Percentiles rank a stretch among this genome's conserved stretches.
These are phyloP conservation scores for Leccinum griseonigrum DNA, from an alignment of 1,284 basidiomycete species.

Conservation along the genomic window DNA sequence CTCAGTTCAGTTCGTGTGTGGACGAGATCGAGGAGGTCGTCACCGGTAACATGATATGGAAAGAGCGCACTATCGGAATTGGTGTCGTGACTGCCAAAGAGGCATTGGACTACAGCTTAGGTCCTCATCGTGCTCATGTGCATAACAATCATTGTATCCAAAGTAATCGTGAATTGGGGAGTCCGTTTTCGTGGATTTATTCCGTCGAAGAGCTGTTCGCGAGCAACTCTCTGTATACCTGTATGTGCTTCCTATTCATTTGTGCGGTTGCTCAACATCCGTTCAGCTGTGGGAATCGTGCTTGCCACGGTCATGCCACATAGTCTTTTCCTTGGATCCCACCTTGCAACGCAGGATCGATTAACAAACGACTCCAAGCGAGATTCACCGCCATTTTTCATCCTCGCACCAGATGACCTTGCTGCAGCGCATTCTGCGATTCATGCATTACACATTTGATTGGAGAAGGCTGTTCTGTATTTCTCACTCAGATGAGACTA, in stretches of 20 bases:
- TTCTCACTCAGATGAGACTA: conserved; percentile 19
- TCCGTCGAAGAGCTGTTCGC: conserved; percentile 69
- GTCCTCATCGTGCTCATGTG: conserved; percentile 80
- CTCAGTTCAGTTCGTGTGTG: conserved; percentile 87
- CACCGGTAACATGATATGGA: conserved; percentile 98
- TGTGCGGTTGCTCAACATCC: conserved; percentile 5
- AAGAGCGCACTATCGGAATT: conserved; percentile 89
- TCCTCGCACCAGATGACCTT: not conserved
- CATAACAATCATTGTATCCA: conserved; percentile 79
- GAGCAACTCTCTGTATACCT: conserved; percentile 73
- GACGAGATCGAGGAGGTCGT: conserved; percentile 99
- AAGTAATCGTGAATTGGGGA: conserved; percentile 74
- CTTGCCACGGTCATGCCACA: conserved; percentile 92
- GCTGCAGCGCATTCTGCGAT: conserved; percentile 10
- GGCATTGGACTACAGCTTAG: conserved; percentile 94
- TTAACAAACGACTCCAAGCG: conserved; percentile 30
- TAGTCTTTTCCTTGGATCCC: conserved; percentile 85
- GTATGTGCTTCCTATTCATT: conserved; percentile 37
- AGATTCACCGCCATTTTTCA: conserved; percentile 12
- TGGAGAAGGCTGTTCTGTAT: conserved; percentile 23
- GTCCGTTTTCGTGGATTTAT: conserved; percentile 83
- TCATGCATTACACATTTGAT: conserved; percentile 8
- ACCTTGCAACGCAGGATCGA: conserved; percentile 80
- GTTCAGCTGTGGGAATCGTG: conserved; percentile 73
- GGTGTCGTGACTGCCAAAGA: conserved; percentile 91